These are phyloP conservation scores for Colletotrichum sp. DNA, from an alignment of 2,329 filamentous ascomycete species.

Conservation along the genomic window DNA sequence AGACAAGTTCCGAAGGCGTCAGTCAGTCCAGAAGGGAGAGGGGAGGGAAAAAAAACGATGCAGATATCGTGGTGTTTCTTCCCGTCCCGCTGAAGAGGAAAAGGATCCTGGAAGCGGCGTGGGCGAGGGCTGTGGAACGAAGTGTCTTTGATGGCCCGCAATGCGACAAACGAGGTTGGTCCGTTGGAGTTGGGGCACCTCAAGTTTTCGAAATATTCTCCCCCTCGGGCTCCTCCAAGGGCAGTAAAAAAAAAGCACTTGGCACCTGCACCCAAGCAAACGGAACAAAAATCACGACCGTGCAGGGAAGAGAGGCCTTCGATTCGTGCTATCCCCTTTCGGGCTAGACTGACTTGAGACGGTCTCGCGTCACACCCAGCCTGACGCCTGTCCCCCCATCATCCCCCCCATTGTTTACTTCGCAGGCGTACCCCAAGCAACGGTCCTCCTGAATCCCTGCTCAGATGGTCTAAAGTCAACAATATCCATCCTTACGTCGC, in stretches of 20 bases:
- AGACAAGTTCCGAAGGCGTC: not conserved
- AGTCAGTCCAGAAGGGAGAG: not conserved
- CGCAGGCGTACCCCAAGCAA: slow-evolving; percentile 30
- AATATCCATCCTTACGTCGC: slow-evolving; percentile 21
- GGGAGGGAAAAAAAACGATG: not conserved
- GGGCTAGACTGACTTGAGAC: slow-evolving; percentile 5
- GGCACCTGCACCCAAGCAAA: not conserved
- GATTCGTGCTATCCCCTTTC: slow-evolving; percentile 7
- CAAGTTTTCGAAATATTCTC: not conserved
- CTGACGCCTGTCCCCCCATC: slow-evolving; percentile 21
- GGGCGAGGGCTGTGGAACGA: not conserved
- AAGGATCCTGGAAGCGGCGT: not conserved
- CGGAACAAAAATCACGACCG: slow-evolving; percentile 3
- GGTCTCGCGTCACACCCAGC: slow-evolving; percentile 14
- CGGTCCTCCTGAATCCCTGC: slow-evolving; percentile 21
- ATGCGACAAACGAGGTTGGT: not conserved
- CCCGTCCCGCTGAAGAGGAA: not conserved
- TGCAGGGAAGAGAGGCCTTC: not conserved
- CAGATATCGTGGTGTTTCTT: not conserved
- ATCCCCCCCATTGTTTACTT: slow-evolving; percentile 32
- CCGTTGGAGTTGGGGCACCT: not conserved
- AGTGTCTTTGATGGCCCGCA: not conserved
- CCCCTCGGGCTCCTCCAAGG: not conserved
- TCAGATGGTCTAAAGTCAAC: slow-evolving; percentile 17
- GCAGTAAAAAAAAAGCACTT: not conserved